phyloP scores from a whole-genome alignment of 164 flowering plant species.

The Euptelea pleiosperma region DNA sequence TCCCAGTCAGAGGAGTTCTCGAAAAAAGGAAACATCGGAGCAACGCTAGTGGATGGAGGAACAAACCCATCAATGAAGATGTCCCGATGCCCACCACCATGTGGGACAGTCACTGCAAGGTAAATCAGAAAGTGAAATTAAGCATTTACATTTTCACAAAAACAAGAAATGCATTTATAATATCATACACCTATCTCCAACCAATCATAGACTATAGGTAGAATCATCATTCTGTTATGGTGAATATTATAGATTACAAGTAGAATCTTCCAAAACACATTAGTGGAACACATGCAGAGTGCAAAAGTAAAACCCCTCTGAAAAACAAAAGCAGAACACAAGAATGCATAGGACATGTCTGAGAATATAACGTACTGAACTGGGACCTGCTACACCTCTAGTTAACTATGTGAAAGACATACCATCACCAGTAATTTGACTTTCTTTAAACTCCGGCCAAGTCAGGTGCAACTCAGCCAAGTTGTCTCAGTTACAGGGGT shows the following conservation, averaged over 20 bases:
- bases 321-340: background rate
- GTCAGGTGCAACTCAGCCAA: too few relatives aligned
- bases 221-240: slow-evolving; percentile 1
- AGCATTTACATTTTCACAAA: background rate
- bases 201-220: background rate
- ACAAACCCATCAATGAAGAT: slow-evolving; percentile 88
- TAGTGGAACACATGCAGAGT: too few relatives aligned
- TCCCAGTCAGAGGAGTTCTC: slow-evolving; percentile 88
- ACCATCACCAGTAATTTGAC: background rate
- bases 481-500: background rate
- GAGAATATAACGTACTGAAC: background rate
- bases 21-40: slow-evolving; percentile 93
- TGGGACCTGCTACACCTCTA: background rate
- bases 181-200: background rate
- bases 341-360: background rate
- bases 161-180: background rate
- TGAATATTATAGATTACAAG: background rate
- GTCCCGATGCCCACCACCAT: slow-evolving; percentile 49
- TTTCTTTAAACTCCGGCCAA: too few relatives aligned
- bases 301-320: background rate
- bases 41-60: slow-evolving; percentile 68
- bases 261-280: too few relatives aligned
- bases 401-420: background rate
- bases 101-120: slow-evolving; percentile 42
- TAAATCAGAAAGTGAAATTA: slow-evolving; percentile 7